Conservation (phyloP, 2,329 filamentous ascomycete species). For the Exserohilum turcica region DNA sequence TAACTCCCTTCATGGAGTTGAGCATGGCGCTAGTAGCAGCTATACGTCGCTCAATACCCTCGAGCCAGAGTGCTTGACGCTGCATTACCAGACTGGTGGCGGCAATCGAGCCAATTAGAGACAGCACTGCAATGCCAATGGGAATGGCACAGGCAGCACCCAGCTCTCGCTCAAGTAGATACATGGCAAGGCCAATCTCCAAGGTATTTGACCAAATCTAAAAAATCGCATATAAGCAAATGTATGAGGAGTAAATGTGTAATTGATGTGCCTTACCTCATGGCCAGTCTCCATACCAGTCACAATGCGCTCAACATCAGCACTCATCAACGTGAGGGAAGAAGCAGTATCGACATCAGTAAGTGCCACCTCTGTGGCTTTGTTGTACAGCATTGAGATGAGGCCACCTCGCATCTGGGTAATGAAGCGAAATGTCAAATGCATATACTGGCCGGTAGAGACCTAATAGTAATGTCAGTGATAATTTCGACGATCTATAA, state of each 20-base stretch:
- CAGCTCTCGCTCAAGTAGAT: slow-evolving; percentile 54
- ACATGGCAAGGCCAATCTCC: slow-evolving; percentile 54
- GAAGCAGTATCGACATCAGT: slow-evolving; percentile 39
- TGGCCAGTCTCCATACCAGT: slow-evolving; percentile 43
- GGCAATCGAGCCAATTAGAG: slow-evolving; percentile 33
- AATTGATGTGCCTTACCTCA: slow-evolving; percentile 20
- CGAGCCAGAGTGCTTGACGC: slow-evolving; percentile 50
- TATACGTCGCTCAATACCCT: slow-evolving; percentile 53
- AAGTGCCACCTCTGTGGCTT: slow-evolving; percentile 36
- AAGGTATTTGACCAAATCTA: slow-evolving; percentile 44
- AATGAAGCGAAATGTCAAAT: slow-evolving; percentile 42
- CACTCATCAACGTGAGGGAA: slow-evolving; percentile 45
- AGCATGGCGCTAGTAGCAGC: slow-evolving; percentile 51
- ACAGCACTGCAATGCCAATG: slow-evolving; percentile 50
- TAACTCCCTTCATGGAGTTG: slow-evolving; percentile 54
- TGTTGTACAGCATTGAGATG: slow-evolving; percentile 45
- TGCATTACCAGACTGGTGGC: slow-evolving; percentile 40
- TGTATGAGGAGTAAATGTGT: too few species aligned
- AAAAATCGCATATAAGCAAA: not conserved
- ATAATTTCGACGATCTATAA: not conserved
- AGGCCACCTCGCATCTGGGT: slow-evolving; percentile 46
- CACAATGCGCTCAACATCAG: slow-evolving; percentile 45
- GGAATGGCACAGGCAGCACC: slow-evolving; percentile 57
- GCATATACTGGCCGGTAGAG: slow-evolving; percentile 43
- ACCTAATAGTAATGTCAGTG: slow-evolving; percentile 29